Conservation (phyloP, 192 early-diverging fungal genomes). For the Umbelopsis sp. region DNA sequence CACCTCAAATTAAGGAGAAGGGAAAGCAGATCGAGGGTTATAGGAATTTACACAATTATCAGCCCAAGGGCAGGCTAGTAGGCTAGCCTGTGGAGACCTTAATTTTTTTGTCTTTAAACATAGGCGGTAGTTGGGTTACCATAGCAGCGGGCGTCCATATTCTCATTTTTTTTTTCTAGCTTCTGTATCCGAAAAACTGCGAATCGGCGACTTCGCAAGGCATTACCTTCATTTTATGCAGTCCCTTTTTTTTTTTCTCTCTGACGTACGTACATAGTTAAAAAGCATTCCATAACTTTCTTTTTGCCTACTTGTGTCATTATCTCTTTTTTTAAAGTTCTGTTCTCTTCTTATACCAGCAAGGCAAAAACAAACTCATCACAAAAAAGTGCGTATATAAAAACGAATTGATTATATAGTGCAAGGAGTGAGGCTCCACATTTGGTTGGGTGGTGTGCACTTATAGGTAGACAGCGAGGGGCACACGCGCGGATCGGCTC, state of each 20-base stretch:
- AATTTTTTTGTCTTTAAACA: too few relatives aligned
- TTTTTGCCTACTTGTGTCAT: background rate
- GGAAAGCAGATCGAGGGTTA: background rate
- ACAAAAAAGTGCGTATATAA: background rate
- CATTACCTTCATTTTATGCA: slow-evolving; percentile 20
- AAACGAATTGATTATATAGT: slow-evolving; percentile 1
- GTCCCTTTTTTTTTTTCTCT: slow-evolving; percentile 15
- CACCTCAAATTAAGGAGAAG: slow-evolving; percentile 3
- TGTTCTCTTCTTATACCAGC: background rate
- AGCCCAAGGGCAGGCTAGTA: too few relatives aligned
- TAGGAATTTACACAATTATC: too few relatives aligned
- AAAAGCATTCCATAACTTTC: background rate
- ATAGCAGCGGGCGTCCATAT: background rate
- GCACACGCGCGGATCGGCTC: slow-evolving; percentile 20
- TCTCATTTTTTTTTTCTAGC: background rate
- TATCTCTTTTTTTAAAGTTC: background rate
- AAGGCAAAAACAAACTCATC: background rate
- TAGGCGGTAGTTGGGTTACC: too few relatives aligned
- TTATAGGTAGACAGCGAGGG: slow-evolving; percentile 9
- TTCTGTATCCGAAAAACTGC: background rate
- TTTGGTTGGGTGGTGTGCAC: slow-evolving; percentile 14
- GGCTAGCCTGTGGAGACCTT: too few relatives aligned
- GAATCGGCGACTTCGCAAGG: background rate
- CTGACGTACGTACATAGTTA: background rate
- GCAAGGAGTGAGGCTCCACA: slow-evolving; percentile 13